Conservation (phyloP, 1,139 yeast species). For the Wickerhamiella pararugosa region DNA sequence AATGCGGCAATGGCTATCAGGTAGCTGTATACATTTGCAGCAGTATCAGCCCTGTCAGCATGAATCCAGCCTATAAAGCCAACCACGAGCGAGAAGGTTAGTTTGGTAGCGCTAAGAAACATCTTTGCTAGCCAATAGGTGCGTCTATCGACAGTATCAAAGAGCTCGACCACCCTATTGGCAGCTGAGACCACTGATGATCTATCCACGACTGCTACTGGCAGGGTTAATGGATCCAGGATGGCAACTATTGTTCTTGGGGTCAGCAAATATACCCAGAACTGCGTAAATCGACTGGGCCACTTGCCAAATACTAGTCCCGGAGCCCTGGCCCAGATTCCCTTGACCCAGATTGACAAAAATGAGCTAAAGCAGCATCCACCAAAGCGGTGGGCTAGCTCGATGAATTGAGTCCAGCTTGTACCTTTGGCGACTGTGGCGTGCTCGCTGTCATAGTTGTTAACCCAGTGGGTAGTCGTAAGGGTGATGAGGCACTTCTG, state of each 20-base stretch:
- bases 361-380: constrained; percentile 26
- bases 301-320: constrained; percentile 24
- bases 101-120: constrained; percentile 26
- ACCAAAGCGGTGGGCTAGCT: constrained; percentile 26
- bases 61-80: constrained; percentile 30
- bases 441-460: constrained; percentile 19
- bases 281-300: constrained; percentile 18
- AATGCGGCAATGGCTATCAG: constrained; percentile 28
- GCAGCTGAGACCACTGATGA: constrained; percentile 24
- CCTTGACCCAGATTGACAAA: constrained; percentile 17
- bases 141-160: constrained; percentile 18
- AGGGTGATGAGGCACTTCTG: constrained; percentile 26
- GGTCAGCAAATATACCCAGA: constrained; percentile 18
- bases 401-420: constrained; percentile 18
- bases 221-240: constrained; percentile 26
- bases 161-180: constrained; percentile 16
- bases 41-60: constrained; percentile 23
- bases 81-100: constrained; percentile 24
- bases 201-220: constrained; percentile 26
- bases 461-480: constrained; percentile 29
- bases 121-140: constrained; percentile 28
- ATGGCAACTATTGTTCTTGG: constrained; percentile 21
- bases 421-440: constrained; percentile 15
- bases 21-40: constrained; percentile 27
- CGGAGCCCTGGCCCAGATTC: constrained; percentile 25